Evolutionary conservation across 768 basidiomycete species (phyloP), one percentile per base, ranked within the genome.

Genomic region (Pisolithus microcarpus): DNA sequence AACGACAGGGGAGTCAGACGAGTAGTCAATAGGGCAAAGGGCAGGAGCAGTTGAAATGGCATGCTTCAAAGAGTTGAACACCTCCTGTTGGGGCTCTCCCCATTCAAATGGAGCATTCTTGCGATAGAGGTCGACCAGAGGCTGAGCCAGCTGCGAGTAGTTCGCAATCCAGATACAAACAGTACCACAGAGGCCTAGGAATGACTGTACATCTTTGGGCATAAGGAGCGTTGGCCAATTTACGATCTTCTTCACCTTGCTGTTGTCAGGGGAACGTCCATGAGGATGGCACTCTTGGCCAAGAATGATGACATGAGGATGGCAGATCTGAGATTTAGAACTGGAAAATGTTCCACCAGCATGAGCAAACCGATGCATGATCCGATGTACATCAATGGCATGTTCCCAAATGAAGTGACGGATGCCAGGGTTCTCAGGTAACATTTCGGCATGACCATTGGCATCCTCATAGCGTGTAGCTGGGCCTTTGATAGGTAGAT

Each of bases 221-320:
- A 6, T 44, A 10, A 51, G 5, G 30, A 58, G 65, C 0, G 56
- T 23, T 0, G 62, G 66, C 71, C 71, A 72, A 37, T 66, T 55
- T 0, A 46, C 0, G 7, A 73, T 64, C 23, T 70, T 70, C 4
- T 50, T 60, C 1, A 59, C 53, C 4, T 56, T 60, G 0, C 36
- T 40, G 5, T 63, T 46, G 5, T 72, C 64, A 34, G 0, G 70
- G 68, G 0, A 66, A 24, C 0, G 60, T 54, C 0, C 70, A 74
- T 18, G 70, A 58, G 9, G 58, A 64, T 0, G 67, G 73, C 49
- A 72, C 75, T 0, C 45, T 46, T 77, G 70, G 0, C 74, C 72
- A 0, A 78, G 48, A 23, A 23, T 23, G 4, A 4, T 23, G 21
- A 23, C 21, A 23, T 4, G 21, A 23, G 21, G 21, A 2, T 23